Base-by-base conservation (phyloP, 2,329 filamentous ascomycete species). In the Fusarium gaditjirri region DNA sequence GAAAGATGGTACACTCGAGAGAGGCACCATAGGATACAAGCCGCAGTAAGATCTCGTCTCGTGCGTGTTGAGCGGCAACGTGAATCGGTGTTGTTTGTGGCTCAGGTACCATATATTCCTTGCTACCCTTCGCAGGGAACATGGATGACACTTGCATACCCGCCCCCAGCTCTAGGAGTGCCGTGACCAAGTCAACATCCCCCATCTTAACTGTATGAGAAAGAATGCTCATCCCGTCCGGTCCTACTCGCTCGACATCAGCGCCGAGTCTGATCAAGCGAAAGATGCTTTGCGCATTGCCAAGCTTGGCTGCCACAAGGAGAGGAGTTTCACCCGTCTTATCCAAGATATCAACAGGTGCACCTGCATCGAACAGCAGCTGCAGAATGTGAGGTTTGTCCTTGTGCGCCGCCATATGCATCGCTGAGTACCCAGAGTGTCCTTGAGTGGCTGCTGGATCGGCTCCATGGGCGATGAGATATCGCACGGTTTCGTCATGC, bases 351-450 rank as follows among this genome's bases (percentile, higher is more conserved):
- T 77, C 75, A 23, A 76, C 58, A n/a, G 73, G 61, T 8, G 76
- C 76, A 21, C 75, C 75, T 12, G 60, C 73, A n/a, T 70, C 71
- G 39, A 54, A 65, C 23, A 77, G 60, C 17, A 77, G 67, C n/a
- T 68, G 70, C 33, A 77, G 46, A 25, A 77, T 72, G 19, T 68
- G 61, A 27, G 73, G 73, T 19, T 74, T 77, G 58, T 77, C 67
- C 49, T 77, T 77, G 56, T 77, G 76, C 11, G 76, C 76, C 19
- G 76, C 76, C 76, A 77, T 77, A 36, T 77, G 76, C 73, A 77
- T 77, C 16, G 76, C 68, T 33, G 76, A 72, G 35, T 77, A 77
- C 21, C 76, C 76, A 31, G 73, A 77, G 31, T 72, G 68, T 21
- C 70, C 65, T 43, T 74, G 73, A 12, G 60, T 65, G 17, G 61